Evolutionary conservation across 2,329 filamentous ascomycete genomes (phyloP), one percentile per base, ranked within the genome.

Genomic region (Emergomyces orientalis): DNA sequence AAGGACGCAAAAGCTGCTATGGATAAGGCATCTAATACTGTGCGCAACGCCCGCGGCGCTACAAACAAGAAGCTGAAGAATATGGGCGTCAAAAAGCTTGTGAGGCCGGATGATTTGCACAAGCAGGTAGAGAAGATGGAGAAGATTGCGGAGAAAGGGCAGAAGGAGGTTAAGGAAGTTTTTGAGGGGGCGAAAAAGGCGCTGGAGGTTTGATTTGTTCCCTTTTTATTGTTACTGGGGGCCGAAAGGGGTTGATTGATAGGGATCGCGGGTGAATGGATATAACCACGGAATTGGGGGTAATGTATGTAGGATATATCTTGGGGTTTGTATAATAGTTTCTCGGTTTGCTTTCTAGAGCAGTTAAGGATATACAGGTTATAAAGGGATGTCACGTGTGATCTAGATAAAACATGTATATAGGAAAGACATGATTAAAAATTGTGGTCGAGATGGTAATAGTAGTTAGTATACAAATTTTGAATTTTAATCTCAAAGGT

Each of bases 51-150:
- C n/a, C 68, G 79, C 49, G 75, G 74, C 2, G 71, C 69, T n/a
- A 69, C 77, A 47, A 77, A 80, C 66, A 81, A 79, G 68, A 73
- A 75, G 58, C 69, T 78, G 19, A 76, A 79, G 63, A 74, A 76
- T 59, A 70, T 78, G 74, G 73, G 76, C 63, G 74, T 78, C 66
- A 77, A 74, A 64, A 79, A 76, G 62, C 62, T 74, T 49, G 76
- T 77, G 19, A 69, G 76, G 56, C 75, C 75, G 37, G 79, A 81
- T 68, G 77, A 79, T 67, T 67, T 78, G 62, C 73, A 74, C 58
- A 80, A 77, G 67, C 77, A 78, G 30, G 73, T 78, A 63, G 76
- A 77, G 64, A 72, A 76, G 65, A 79, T 81, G 78, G 78, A 81
- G 67, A 79, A 78, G 65, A 64, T 77, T 54, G 73, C 75, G 25